Evolutionary conservation across 2,329 filamentous ascomycete genomes (phyloP).

Genomic region (Fusarium sp.): DNA sequence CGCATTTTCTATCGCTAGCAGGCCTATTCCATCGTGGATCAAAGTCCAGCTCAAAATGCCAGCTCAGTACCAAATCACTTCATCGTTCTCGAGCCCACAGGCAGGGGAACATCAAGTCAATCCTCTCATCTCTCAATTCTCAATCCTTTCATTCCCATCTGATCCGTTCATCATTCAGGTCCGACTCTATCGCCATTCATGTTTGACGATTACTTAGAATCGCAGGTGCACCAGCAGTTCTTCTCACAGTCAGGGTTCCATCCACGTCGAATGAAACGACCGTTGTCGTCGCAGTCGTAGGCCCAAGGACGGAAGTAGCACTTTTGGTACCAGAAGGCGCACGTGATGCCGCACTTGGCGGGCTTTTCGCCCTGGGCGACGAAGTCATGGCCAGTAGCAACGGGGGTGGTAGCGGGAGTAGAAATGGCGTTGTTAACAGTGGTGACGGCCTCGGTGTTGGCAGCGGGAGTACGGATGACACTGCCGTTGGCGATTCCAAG

Average conservation of each 20-base stretch:
- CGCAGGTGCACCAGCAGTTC: slow-evolving; percentile 20
- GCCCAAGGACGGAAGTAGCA: slow-evolving; percentile 20
- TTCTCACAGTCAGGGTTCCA: slow-evolving; percentile 20
- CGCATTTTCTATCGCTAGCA: background rate
- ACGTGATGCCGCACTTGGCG: background rate
- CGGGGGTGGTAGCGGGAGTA: background rate
- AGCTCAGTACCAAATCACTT: background rate
- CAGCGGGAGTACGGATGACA: background rate
- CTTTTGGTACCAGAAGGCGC: slow-evolving; percentile 4
- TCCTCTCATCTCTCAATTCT: background rate
- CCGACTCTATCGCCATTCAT: background rate
- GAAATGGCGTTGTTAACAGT: background rate
- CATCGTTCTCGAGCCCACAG: background rate
- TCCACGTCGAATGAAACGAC: background rate
- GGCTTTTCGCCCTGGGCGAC: background rate
- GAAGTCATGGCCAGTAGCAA: background rate
- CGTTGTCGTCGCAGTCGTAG: slow-evolving; percentile 12
- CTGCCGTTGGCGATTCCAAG: background rate
- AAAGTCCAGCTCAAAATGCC: background rate
- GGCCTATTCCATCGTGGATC: background rate
- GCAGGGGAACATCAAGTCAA: background rate
- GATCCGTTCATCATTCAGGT: background rate
- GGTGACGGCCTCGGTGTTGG: background rate
- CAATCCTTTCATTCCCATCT: rapidly evolving
- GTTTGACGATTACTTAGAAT: background rate